Percentiles rank a stretch among this genome's conserved stretches.
Conservation (phyloP, 805 yeast species). For the Lachancea mirantina region DNA sequence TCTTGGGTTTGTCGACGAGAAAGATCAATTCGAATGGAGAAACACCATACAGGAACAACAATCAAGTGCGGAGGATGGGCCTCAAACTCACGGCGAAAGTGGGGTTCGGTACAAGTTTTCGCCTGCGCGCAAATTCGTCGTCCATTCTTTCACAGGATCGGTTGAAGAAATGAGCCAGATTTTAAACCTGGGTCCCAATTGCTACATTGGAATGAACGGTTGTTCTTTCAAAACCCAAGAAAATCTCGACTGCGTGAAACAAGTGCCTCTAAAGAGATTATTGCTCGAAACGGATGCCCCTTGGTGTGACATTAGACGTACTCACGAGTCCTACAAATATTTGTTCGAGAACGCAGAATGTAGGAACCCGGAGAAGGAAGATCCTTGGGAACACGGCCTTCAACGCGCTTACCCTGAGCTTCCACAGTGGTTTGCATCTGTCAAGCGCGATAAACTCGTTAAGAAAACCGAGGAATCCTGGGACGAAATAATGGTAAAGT, state of each 20-base stretch:
- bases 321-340: constrained; percentile 66
- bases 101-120: constrained; percentile 29
- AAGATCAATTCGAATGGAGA: constrained; percentile 18
- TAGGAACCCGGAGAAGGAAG: constrained; percentile 43
- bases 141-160: constrained; percentile 92
- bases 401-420: constrained; percentile 47
- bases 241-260: constrained; percentile 55
- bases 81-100: constrained; percentile 3
- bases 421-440: constrained; percentile 21
- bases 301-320: constrained; percentile 90
- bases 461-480: constrained; percentile 20
- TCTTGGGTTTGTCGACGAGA: constrained; percentile 31
- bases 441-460: constrained; percentile 31
- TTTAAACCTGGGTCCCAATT: constrained; percentile 35
- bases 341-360: constrained; percentile 46
- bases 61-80: background rate
- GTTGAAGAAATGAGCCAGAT: constrained; percentile 51
- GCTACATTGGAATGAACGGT: constrained; percentile 79
- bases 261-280: constrained; percentile 63
- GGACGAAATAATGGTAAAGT: constrained; percentile 49
- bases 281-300: constrained; percentile 96
- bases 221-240: constrained; percentile 80
- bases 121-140: constrained; percentile 56
- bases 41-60: constrained; percentile 3
- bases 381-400: constrained; percentile 57